Evolutionary conservation across 2,329 filamentous ascomycete species (phyloP).

Genomic region (Aschersonia sp.): DNA sequence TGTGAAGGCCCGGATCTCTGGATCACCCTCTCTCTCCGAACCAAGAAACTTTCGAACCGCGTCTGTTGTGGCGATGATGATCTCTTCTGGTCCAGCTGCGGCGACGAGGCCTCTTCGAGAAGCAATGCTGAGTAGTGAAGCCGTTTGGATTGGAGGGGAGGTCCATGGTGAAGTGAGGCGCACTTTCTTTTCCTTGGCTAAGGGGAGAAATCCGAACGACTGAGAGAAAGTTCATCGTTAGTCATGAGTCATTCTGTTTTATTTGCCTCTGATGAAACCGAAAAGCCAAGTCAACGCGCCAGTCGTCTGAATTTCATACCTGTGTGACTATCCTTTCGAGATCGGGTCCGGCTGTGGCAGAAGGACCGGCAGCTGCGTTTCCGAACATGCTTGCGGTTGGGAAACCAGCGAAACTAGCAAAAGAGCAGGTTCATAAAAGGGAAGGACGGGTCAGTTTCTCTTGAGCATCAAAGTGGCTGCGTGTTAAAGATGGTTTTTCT

Average conservation of each 20-base stretch:
- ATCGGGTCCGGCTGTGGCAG: constrained; percentile 41
- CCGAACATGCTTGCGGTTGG: constrained; percentile 41
- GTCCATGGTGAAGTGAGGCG: constrained; percentile 71
- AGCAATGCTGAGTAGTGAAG: constrained; percentile 74
- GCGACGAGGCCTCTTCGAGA: constrained; percentile 69
- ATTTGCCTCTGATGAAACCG: background rate
- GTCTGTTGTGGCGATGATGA: constrained; percentile 65
- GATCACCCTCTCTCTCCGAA: constrained; percentile 40
- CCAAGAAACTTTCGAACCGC: constrained; percentile 63
- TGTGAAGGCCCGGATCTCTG: constrained; percentile 53
- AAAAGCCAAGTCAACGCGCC: background rate
- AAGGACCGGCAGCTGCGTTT: constrained; percentile 22
- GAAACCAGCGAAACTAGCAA: constrained; percentile 16
- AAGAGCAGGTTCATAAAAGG: background rate
- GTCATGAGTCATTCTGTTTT: background rate
- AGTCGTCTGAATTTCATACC: constrained; percentile 25
- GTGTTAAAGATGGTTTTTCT: too few species aligned
- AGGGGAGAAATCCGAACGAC: constrained; percentile 68
- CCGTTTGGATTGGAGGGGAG: constrained; percentile 56
- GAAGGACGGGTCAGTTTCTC: background rate
- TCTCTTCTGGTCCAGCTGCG: constrained; percentile 67
- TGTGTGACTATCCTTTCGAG: constrained; percentile 72
- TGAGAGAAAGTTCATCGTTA: constrained; percentile 10
- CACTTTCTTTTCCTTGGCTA: constrained; percentile 70
- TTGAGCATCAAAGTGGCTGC: too few species aligned